A percentile compares a stretch with the other conserved stretches of the same genome.
Evolutionary conservation across 2,329 filamentous ascomycete species (phyloP).

Genomic region (Colletotrichum caudatum): DNA sequence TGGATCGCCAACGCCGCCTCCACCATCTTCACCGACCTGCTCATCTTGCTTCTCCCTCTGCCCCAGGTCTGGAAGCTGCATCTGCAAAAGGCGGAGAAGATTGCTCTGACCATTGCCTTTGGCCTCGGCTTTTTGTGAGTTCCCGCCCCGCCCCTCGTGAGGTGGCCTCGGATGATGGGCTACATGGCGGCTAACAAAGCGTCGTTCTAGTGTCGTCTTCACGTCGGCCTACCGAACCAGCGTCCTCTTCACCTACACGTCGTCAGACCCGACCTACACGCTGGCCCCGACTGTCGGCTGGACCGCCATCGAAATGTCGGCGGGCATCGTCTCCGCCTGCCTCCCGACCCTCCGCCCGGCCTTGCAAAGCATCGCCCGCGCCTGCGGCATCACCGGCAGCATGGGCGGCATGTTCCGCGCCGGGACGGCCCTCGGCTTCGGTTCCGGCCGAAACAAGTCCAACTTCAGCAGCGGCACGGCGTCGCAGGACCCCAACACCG

Average conservation of each 20-base stretch:
- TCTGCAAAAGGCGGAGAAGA: slow-evolving; percentile 55
- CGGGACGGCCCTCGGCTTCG: slow-evolving; percentile 43
- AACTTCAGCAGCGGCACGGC: slow-evolving; percentile 41
- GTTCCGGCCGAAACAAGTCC: slow-evolving; percentile 44
- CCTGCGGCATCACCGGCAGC: slow-evolving; percentile 55
- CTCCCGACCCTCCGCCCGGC: slow-evolving; percentile 64
- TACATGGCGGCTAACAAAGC: neutral
- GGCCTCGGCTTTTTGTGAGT: slow-evolving; percentile 59
- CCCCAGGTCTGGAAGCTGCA: slow-evolving; percentile 60
- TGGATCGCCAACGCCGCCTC: slow-evolving; percentile 64
- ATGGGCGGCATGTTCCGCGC: slow-evolving; percentile 49
- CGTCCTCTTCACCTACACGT: slow-evolving; percentile 59
- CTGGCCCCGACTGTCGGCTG: slow-evolving; percentile 60
- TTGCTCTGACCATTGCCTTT: slow-evolving; percentile 59
- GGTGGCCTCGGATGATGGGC: fast-evolving
- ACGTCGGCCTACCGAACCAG: slow-evolving; percentile 61
- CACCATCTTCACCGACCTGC: slow-evolving; percentile 60
- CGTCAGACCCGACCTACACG: slow-evolving; percentile 58
- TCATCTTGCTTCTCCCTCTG: slow-evolving; percentile 59
- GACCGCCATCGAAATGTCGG: slow-evolving; percentile 62
- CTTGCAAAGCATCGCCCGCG: slow-evolving; percentile 53
- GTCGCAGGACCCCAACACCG: slow-evolving; percentile 29
- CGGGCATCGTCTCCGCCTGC: slow-evolving; percentile 65
- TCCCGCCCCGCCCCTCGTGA: neutral
- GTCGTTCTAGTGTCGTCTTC: slow-evolving; percentile 55